Percentiles rank a stretch among this genome's conserved stretches.
These are phyloP conservation scores for Wickerhamomyces canadensis DNA, from an alignment of 805 yeast species.

Conservation along the genomic window DNA sequence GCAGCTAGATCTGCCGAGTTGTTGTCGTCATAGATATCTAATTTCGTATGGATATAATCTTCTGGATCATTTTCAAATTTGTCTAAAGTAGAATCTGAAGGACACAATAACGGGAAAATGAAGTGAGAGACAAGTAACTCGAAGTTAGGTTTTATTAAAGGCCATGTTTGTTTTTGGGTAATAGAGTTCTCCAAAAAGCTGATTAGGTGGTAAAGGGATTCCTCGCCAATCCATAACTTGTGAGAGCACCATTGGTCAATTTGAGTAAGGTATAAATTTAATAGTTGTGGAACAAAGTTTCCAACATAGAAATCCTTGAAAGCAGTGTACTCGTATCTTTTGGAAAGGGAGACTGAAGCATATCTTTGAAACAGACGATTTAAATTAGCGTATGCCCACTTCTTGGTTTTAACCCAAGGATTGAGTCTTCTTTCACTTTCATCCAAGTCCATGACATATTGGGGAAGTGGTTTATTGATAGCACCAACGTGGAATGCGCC, in stretches of 20 bases:
- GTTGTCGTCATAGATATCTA: slow-evolving; percentile 60
- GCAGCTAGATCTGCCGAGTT: slow-evolving; percentile 78
- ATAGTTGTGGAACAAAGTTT: slow-evolving; percentile 68
- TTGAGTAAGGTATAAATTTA: slow-evolving; percentile 56
- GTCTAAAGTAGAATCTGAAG: slow-evolving; percentile 62
- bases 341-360: slow-evolving; percentile 43
- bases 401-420: slow-evolving; percentile 72
- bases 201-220: slow-evolving; percentile 59
- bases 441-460: slow-evolving; percentile 43
- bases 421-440: slow-evolving; percentile 44
- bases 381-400: slow-evolving; percentile 84
- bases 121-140: slow-evolving; percentile 63
- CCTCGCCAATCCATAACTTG: slow-evolving; percentile 63
- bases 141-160: slow-evolving; percentile 56
- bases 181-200: slow-evolving; percentile 59
- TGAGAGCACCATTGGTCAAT: slow-evolving; percentile 70
- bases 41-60: slow-evolving; percentile 72
- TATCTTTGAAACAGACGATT: slow-evolving; percentile 67
- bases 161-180: slow-evolving; percentile 59
- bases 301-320: slow-evolving; percentile 51
- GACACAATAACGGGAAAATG: slow-evolving; percentile 70
- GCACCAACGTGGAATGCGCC: slow-evolving; percentile 69
- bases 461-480: slow-evolving; percentile 55
- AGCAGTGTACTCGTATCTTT: slow-evolving; percentile 49
- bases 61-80: slow-evolving; percentile 81